Conservation (phyloP, 352 stramenopile genomes). For the Globisporangium alternatum region DNA sequence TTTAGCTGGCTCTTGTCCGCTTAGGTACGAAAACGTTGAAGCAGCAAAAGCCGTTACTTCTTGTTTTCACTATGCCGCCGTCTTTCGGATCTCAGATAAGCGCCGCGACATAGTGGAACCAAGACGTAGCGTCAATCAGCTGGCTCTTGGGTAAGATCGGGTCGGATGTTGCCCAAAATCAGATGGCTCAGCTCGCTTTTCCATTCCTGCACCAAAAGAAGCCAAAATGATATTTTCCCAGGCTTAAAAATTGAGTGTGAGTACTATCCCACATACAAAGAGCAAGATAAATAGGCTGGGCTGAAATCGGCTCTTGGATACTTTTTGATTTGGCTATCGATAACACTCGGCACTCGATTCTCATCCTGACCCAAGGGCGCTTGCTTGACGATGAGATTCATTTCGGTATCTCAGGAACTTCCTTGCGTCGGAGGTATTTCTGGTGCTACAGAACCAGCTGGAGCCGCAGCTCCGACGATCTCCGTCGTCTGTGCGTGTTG, state of each 20-base stretch:
- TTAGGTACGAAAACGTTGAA: too few relatives aligned
- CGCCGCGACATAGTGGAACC: too few relatives aligned
- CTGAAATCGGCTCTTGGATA: background rate
- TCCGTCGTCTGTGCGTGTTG: background rate
- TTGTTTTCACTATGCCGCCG: too few relatives aligned
- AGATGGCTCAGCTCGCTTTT: conserved; percentile 6
- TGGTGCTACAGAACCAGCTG: conserved; percentile 7
- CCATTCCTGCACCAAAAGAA: background rate
- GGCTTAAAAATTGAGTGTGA: background rate
- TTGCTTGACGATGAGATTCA: background rate
- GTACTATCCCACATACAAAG: background rate
- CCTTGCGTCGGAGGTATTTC: background rate
- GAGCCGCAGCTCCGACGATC: background rate
- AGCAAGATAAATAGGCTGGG: background rate
- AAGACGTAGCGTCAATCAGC: background rate
- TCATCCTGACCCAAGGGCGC: background rate
- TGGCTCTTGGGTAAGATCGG: conserved; percentile 1
- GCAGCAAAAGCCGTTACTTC: too few relatives aligned
- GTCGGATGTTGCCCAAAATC: conserved; percentile 3
- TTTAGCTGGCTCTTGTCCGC: background rate
- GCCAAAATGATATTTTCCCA: background rate
- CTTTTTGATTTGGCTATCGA: background rate
- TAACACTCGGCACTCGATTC: background rate
- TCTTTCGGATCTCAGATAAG: too few relatives aligned
- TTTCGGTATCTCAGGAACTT: background rate